A percentile compares a stretch with the other conserved stretches of the same genome.
These are phyloP conservation scores for Entoloma clypeatum DNA, from an alignment of 1,284 basidiomycete species.

Conservation along the genomic window DNA sequence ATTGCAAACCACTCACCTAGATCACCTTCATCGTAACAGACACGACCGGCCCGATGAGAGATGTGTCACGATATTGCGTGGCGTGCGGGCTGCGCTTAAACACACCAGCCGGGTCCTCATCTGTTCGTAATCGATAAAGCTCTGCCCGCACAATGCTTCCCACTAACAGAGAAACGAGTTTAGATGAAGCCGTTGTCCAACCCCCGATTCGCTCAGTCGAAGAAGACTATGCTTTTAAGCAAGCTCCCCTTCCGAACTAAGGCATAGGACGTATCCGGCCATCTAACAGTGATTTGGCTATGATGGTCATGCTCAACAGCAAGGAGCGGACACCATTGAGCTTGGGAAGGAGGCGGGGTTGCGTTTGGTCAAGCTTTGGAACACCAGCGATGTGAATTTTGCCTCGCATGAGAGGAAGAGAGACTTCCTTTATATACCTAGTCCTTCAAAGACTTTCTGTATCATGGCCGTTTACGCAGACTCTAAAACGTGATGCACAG, in stretches of 20 bases:
- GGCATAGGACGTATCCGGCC: slow-evolving; percentile 24
- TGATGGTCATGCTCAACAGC: slow-evolving; percentile 25
- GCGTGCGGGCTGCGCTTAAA: slow-evolving; percentile 26
- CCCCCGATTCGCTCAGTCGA: slow-evolving; percentile 3
- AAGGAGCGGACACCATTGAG: slow-evolving; percentile 22
- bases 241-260: slow-evolving; percentile 28
- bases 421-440: too few relatives aligned
- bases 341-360: slow-evolving; percentile 26
- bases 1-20: background rate
- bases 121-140: slow-evolving; percentile 9
- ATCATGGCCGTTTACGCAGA: too few relatives aligned
- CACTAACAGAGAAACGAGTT: too few relatives aligned
- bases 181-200: slow-evolving; percentile 16
- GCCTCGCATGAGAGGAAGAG: too few relatives aligned
- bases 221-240: slow-evolving; percentile 1
- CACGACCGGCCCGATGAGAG: slow-evolving; percentile 29
- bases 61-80: slow-evolving; percentile 24
- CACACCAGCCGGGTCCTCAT: slow-evolving; percentile 26
- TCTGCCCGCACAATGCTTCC: background rate
- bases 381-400: slow-evolving; percentile 29
- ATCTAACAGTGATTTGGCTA: slow-evolving; percentile 28
- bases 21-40: background rate
- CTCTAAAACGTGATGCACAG: too few relatives aligned
- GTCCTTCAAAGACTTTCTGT: too few relatives aligned
- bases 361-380: slow-evolving; percentile 31